Evolutionary conservation across 1,139 yeast genomes (phyloP), one percentile per base, ranked within the genome.

Genomic region (Yarrowia galli): DNA sequence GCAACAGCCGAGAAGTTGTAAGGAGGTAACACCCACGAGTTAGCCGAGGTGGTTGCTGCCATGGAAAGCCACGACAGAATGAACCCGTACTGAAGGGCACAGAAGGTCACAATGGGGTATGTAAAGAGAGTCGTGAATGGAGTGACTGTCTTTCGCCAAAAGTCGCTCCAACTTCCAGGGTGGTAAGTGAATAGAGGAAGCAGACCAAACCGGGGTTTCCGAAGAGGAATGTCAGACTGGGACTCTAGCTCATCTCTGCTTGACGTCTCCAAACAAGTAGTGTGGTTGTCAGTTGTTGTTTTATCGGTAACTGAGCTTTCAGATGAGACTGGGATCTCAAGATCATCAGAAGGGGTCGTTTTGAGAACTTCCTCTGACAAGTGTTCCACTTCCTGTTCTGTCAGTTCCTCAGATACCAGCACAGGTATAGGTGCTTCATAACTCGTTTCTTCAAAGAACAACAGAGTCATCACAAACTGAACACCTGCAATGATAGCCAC

Each of bases 21-120:
- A 0, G 54, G 54, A 69, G 72, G 68, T 75, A 79, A 68, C 2
- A 25, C 67, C 70, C 79, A 83, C 0, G 38, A 48, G 36, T 18
- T 48, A 23, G 38, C 20, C 4, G 20, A 16, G 12, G 20, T 40
- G 12, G 43, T 40, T 6, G 43, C 43, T 6, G 43, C 20, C 43
- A 40, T 40, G 0, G 43, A 40, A 1, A 40, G 43, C 18, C 18
- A n/a, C 2, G 20, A 5, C 9, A 40, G 43, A 18, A 40, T 2
- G 20, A n/a, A 40, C 10, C 43, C 43, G 12, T 40, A 40, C 12
- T 40, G 43, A 9, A n/a, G 8, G n/a, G 43, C 43, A 40, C 20
- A 16, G n/a, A 40, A 40, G 20, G 43, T n/a, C 12, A 40, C 20
- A 12, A 40, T 6, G 8, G 43, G 43, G 18, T 40, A 40, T 6